These are phyloP conservation scores for Pichia gijzeniarum DNA, from an alignment of 805 yeast genomes.

Conservation along the genomic window DNA sequence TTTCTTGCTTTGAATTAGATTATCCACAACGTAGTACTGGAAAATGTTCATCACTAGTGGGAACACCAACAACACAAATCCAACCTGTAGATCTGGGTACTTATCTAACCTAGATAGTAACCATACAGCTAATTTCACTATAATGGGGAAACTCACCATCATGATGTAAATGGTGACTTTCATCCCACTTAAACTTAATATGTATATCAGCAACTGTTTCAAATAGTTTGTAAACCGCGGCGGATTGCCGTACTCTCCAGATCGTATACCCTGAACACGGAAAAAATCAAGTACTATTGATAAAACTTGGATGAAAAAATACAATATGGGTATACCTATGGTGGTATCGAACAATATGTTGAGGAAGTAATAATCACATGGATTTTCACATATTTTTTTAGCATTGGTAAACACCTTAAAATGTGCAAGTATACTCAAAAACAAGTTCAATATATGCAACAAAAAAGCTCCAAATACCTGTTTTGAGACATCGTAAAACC, in stretches of 20 bases:
- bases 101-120: conserved; percentile 77
- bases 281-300: conserved; percentile 11
- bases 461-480: conserved; percentile 85
- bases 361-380: conserved; percentile 93
- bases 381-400: conserved; percentile 39
- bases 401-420: neutral
- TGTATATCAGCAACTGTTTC: conserved; percentile 67
- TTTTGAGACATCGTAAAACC: conserved; percentile 86
- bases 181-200: conserved; percentile 49
- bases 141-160: conserved; percentile 54
- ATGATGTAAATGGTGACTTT: conserved; percentile 55
- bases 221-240: conserved; percentile 57
- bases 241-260: conserved; percentile 61
- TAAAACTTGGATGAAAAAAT: conserved; percentile 32
- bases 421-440: conserved; percentile 45
- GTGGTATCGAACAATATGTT: conserved; percentile 89
- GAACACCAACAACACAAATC: conserved; percentile 78
- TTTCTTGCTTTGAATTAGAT: conserved; percentile 57
- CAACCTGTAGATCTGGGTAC: conserved; percentile 76
- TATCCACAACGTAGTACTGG: conserved; percentile 68
- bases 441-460: conserved; percentile 71
- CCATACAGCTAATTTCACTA: conserved; percentile 66
- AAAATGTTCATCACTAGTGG: conserved; percentile 69
- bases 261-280: conserved; percentile 41
- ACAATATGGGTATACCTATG: conserved; percentile 79